Evolutionary conservation across 306 rosid genomes (phyloP), one percentile per base, ranked within the genome.

Genomic region (Argentina anserina): DNA sequence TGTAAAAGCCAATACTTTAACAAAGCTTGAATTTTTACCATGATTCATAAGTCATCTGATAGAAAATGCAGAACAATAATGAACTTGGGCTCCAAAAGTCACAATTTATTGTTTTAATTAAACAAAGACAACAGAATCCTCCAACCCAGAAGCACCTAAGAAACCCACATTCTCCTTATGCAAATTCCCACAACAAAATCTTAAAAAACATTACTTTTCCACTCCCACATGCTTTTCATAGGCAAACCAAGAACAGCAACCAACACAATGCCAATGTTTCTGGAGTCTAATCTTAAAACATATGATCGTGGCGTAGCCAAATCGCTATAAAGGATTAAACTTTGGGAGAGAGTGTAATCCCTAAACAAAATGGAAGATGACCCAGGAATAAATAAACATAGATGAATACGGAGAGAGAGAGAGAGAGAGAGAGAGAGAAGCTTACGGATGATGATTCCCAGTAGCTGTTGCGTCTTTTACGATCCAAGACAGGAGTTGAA

Each of bases 401-500:
- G 9, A 70, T 0, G 49, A 13, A 25, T 2, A 5, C 9, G 33
- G 65, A 9, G 25, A 76, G 87, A n/a, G n/a, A n/a, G n/a, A n/a
- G n/a, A n/a, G n/a, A n/a, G n/a, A n/a, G n/a, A n/a, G n/a, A n/a
- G n/a, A n/a, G 65, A 9, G 25, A 76, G 87, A 78, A 39, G 76
- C 87, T 81, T 23, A 93, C 98, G 26, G 87, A 29, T 25, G 87
- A 29, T 25, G 89, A 36, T 11, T 90, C 86, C 92, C 83, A 85
- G 50, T 28, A 53, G 73, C 46, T 78, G 65, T 31, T 33, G 79
- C 87, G 90, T 47, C 89, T 69, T 69, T 83, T 91, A 68, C 98
- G 92, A 69, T 86, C 86, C 55, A 90, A 79, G 36, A 82, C 80
- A n/a, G 92, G 83, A 43, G 98, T 80, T 33, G 98, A 89, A 70